Base-by-base conservation (phyloP, 208 protist genomes). In the Leptomonas pyrrhocoris region DNA sequence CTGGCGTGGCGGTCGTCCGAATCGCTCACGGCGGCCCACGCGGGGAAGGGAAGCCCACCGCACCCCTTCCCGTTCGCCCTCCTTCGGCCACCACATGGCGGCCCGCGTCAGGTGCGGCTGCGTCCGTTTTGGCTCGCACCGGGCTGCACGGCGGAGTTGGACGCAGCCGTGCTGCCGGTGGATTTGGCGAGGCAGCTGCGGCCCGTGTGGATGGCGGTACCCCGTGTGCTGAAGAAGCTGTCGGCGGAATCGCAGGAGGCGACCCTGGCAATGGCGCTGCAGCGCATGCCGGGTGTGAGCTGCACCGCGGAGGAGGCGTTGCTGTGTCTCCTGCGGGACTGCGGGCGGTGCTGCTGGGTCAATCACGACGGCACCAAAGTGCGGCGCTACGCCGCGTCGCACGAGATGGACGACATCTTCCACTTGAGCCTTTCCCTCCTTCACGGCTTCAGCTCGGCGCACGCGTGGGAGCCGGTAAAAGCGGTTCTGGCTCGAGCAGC, bases 121-220 rank as follows among this genome's bases (percentile, higher is more conserved):
- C 85, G 90, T 3, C 90, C 90, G 5, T 92, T 86, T 46, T 92
- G 81, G 81, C 68, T 95, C 21, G 70, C 90, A 13, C 90, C 90
- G 8, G 74, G 79, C 45, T 83, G 77, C 54, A 73, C 73, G 23
- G 84, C 74, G 19, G 83, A 93, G 28, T 40, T 82, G 21, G 64
- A 62, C 16, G 23, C 40, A 12, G 51, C 49, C 1, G 61, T 62
- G 40, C 74, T 90, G 15, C 64, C 76, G 11, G 53, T 66, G 0
- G 60, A 63, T 2, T 27, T 92, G 38, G 64, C 66, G 13, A n/a
- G 36, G 36, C 60, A 79, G 28, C 72, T 95, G 45, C 82, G 76
- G 19, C 87, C 90, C 8, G 61, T 80, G 49, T 95, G 90, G 88
- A 68, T 68, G 34, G 51, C 85, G 19, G 61, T 95, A 34, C 23